Percentiles rank a stretch among this genome's conserved stretches.
phyloP scores from a whole-genome alignment of 106 monocot species.

The Dioscorea alata region DNA sequence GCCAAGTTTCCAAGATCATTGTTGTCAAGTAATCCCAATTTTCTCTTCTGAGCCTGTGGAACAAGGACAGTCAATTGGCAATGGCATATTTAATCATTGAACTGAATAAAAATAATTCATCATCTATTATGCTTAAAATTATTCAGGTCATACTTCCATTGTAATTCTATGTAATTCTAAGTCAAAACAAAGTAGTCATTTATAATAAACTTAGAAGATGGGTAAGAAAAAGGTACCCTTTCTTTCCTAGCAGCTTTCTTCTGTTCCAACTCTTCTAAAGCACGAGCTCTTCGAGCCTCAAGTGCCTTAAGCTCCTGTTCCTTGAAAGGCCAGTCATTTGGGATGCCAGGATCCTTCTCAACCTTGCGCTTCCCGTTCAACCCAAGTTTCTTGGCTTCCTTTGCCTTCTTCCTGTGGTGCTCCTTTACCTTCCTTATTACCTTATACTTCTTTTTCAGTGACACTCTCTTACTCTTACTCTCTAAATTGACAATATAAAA shows the following conservation, averaged over 20 bases:
- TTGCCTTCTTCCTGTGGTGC: conserved; percentile 88
- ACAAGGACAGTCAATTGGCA: too few relatives aligned
- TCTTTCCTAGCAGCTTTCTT: conserved; percentile 95
- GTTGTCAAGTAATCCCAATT: conserved; percentile 50
- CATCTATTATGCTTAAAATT: too few relatives aligned
- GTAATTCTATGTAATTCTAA: too few relatives aligned
- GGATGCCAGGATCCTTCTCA: conserved; percentile 97
- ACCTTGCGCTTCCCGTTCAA: conserved; percentile 54
- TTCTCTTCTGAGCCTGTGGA: conserved; percentile 72
- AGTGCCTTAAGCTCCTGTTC: conserved; percentile 89
- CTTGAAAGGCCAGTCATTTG: conserved; percentile 99
- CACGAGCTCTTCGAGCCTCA: conserved; percentile 62
- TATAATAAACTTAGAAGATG: too few relatives aligned
- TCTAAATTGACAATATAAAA: conserved; percentile 23
- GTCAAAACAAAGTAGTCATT: too few relatives aligned
- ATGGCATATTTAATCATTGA: too few relatives aligned
- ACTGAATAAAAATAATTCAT: too few relatives aligned
- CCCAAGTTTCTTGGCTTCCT: conserved; percentile 76
- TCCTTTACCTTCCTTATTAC: conserved; percentile 73
- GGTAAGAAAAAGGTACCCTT: conserved; percentile 35
- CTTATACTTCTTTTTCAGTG: conserved; percentile 83
- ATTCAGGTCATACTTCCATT: too few relatives aligned
- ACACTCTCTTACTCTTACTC: conserved; percentile 94
- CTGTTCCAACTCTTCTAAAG: conserved; percentile 74
- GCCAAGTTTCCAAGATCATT: conserved; percentile 30